phyloP scores from a whole-genome alignment of 2,329 filamentous ascomycete species.

The Metarhizium anisopliae region DNA sequence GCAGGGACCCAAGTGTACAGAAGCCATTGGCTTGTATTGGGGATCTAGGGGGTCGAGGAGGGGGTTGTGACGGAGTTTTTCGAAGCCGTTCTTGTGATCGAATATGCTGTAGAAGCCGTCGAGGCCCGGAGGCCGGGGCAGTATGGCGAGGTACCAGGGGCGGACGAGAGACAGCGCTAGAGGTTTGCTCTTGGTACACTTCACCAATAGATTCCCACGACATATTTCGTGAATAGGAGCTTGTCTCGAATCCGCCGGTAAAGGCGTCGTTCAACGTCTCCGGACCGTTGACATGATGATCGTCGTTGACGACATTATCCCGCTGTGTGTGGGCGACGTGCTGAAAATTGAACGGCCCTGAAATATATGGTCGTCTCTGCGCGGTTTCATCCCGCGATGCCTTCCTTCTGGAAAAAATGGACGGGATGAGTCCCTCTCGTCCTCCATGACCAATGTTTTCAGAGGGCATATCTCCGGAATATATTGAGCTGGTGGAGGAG shows the following conservation, averaged over 20 bases:
- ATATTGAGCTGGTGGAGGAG: constrained; percentile 38
- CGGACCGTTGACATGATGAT: neutral
- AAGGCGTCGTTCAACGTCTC: neutral
- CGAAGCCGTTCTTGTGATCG: constrained; percentile 43
- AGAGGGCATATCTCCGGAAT: constrained; percentile 32
- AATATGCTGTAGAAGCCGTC: constrained; percentile 31
- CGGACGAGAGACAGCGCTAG: constrained; percentile 6
- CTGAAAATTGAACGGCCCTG: constrained; percentile 58
- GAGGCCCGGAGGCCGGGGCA: constrained; percentile 16
- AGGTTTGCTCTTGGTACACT: neutral
- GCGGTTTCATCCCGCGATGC: constrained; percentile 23
- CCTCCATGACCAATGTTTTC: constrained; percentile 23
- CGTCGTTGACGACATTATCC: constrained; percentile 34
- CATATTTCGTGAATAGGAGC: neutral
- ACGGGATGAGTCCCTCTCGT: constrained; percentile 39
- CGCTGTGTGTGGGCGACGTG: constrained; percentile 51
- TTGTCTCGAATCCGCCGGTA: neutral
- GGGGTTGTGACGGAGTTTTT: constrained; percentile 38
- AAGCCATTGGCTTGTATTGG: constrained; percentile 24
- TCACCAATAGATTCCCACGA: constrained; percentile 24
- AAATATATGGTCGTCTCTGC: constrained; percentile 43
- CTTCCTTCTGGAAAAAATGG: constrained; percentile 43
- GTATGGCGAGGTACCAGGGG: constrained; percentile 12
- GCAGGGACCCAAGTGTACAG: constrained; percentile 29
- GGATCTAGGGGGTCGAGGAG: constrained; percentile 32